Base-by-base conservation (phyloP, 164 flowering plant genomes). In the Magnolia sinica region DNA sequence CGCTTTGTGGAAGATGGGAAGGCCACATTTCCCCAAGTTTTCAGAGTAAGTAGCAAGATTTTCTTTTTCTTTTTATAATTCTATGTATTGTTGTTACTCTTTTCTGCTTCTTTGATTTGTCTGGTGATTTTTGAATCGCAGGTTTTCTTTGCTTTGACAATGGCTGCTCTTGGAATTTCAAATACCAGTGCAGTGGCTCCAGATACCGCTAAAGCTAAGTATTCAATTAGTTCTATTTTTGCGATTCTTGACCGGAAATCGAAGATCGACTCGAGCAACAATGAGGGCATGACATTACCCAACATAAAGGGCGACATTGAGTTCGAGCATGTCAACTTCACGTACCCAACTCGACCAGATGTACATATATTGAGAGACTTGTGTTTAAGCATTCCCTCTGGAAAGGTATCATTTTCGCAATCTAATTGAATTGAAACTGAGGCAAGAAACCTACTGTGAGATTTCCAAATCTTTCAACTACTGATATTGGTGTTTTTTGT, bases 111-210 rank as follows among this genome's bases (percentile, higher is more conserved):
- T 13, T 10, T 61, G 19, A 19, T 6, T 22, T 20, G 19, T 64
- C 22, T 50, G 19, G 4, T 70, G 73, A 16, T 19, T 70, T 7
- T 70, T 11, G 22, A 8, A 50, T 52, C 72, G 76, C 83, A 88
- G 89, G 91, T 90, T 74, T 86, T 87, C 87, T 87, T 88, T 84
- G 91, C 89, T 73, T 65, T 88, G 69, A 82, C 90, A 20, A 76
- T 87, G 31, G 67, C 89, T 50, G 89, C 88, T 24, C 18, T 82
- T 10, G 87, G 87, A 8, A 72, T 87, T 61, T 86, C 90, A 19
- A 83, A 87, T 67, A 49, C 84, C 2, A 81, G 81, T 73, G 83
- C 85, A n/a, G 14, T 86, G 84, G 88, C 85, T 72, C 87, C 89
- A 19, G 90, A 90, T 74, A 68, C 79, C 52, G 74, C n/a, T 77